Evolutionary conservation across 2,329 filamentous ascomycete genomes (phyloP), one percentile per base, ranked within the genome.

Genomic region (Harringtonia lauricola): DNA sequence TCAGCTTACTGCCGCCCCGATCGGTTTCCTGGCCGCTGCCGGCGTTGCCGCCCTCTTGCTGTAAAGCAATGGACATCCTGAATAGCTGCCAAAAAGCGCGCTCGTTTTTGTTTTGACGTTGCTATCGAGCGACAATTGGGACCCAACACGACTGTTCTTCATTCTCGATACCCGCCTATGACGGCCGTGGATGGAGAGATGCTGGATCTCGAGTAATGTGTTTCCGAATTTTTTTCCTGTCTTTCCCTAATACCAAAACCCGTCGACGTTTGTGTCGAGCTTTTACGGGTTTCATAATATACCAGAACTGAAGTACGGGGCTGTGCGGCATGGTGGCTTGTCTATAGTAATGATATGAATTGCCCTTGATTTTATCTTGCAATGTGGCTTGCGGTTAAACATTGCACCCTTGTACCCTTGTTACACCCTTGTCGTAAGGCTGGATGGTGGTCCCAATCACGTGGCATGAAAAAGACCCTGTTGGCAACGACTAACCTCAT

Each of bases 21-120:
- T 51, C 24, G 71, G 68, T 45, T 49, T 72, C 39, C 48, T 74
- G 34, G 70, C 68, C 41, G 70, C 66, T 19, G 70, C 67, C 18
- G 71, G 70, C 54, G 47, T 74, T 37, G 70, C 67, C 34, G 67
- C 62, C 48, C 53, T 71, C 47, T 58, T 74, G 47, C 63, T 74
- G 47, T 74, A 69, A 46, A 18, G 30, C 35, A 36, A 24, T 38
- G 7, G 8, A 14, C 35, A 33, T 31, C 22, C 35, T 22, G 19
- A 19, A 36, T 41, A 19, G 26, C 33, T 22, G 4, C 4, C 10
- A 19, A 40, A 24, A 22, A 40, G 28, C 17, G n/a, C 30, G 30
- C 6, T 33, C 13, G 22, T 19, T 17, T 38, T 31, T n/a, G 31
- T 37, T 28, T 35, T 18, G 31, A 43, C n/a, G 22, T 28, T 26